A percentile compares a stretch with the other conserved stretches of the same genome.
phyloP scores from a whole-genome alignment of 2,329 filamentous ascomycete species.

The Tolypocladium sp. region DNA sequence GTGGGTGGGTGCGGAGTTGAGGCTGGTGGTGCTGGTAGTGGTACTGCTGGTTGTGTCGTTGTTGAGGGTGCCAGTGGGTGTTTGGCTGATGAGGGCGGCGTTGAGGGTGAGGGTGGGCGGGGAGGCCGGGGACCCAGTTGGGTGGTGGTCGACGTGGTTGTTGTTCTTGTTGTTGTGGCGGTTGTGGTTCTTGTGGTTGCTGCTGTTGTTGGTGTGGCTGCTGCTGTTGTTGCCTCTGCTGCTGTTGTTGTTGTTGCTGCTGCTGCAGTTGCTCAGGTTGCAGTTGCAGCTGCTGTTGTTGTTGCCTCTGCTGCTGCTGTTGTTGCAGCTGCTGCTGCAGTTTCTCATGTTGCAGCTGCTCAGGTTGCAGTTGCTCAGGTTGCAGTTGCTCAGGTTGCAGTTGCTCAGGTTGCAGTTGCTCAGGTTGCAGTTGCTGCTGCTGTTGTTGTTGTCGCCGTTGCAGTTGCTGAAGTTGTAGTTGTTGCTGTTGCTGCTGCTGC shows the following conservation, averaged over 20 bases:
- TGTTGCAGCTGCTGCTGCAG: neutral
- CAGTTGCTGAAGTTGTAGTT: neutral
- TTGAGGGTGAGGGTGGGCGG: constrained; percentile 5
- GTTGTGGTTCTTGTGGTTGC: neutral
- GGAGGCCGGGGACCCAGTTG: constrained; percentile 4
- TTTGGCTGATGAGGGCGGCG: constrained; percentile 3
- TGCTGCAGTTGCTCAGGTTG: neutral
- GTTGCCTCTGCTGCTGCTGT: neutral
- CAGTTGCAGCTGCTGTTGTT: neutral
- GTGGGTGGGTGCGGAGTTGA: neutral
- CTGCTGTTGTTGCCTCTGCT: neutral
- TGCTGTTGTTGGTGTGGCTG: neutral
- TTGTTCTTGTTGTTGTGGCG: neutral
- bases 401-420: too few species aligned
- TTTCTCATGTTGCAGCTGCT: neutral
- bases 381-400: too few species aligned
- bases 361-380: neutral
- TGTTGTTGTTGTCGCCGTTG: neutral
- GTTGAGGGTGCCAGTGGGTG: constrained; percentile 9
- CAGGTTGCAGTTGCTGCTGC: neutral
- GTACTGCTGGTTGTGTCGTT: constrained; percentile 8
- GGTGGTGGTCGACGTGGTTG: neutral
- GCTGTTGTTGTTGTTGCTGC: neutral
- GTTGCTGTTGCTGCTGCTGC: neutral
- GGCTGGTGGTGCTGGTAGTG: constrained; percentile 4